A percentile compares a stretch with the other conserved stretches of the same genome.
phyloP scores from a whole-genome alignment of 371 early-diverging fungal genomes.

The Mortierella sp. region DNA sequence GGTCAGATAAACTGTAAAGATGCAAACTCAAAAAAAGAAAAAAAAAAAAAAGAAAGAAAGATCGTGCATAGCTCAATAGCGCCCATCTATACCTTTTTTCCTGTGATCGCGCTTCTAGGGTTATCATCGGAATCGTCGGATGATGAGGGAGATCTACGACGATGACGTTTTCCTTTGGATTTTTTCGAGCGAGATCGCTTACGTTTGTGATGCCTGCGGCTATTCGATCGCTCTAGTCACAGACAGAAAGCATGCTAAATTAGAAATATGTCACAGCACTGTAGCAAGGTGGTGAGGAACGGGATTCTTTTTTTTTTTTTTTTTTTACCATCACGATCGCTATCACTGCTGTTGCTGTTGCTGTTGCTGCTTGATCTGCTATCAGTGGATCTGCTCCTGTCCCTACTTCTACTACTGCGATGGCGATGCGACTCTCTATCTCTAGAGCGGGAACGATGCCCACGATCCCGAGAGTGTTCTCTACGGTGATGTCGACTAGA shows the following conservation, averaged over 20 bases:
- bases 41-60: background rate
- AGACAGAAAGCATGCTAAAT: background rate
- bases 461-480: slow-evolving; percentile 19
- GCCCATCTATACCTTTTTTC: slow-evolving; percentile 28
- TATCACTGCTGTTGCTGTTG: slow-evolving; percentile 13
- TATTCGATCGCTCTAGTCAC: slow-evolving; percentile 25
- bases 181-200: slow-evolving; percentile 47
- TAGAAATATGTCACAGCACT: background rate
- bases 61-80: background rate
- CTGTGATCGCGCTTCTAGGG: slow-evolving; percentile 47
- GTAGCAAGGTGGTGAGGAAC: background rate
- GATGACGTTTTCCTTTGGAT: slow-evolving; percentile 47
- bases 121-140: slow-evolving; percentile 46
- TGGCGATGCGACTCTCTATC: slow-evolving; percentile 20
- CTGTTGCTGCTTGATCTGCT: slow-evolving; percentile 9
- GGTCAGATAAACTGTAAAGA: background rate
- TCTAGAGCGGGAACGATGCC: slow-evolving; percentile 18
- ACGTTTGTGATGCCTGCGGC: slow-evolving; percentile 28
- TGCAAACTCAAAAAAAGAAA: background rate
- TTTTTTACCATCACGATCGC: slow-evolving; percentile 21
- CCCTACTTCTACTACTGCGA: slow-evolving; percentile 27
- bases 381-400: slow-evolving; percentile 28
- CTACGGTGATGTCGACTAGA: slow-evolving; percentile 21
- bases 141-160: slow-evolving; percentile 35
- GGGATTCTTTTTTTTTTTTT: background rate